Conservation (phyloP, 495 filamentous ascomycete genomes). For the Choiromyces venosus region DNA sequence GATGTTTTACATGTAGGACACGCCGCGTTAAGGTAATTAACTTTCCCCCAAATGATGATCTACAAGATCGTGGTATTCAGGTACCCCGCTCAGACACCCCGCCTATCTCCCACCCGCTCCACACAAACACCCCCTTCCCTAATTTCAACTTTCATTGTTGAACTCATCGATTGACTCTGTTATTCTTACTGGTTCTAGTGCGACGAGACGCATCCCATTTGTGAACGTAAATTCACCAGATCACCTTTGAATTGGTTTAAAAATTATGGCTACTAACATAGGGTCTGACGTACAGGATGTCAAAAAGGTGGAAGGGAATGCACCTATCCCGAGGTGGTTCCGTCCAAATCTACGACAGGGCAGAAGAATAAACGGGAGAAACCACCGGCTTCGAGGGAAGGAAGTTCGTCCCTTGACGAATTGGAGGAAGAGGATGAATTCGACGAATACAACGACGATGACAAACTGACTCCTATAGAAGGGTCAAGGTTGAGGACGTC, state of each 20-base stretch:
- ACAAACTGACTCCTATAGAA: slow-evolving; percentile 25
- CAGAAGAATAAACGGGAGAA: slow-evolving; percentile 37
- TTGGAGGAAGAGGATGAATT: slow-evolving; percentile 42
- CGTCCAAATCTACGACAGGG: slow-evolving; percentile 31
- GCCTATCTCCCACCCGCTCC: slow-evolving; percentile 2
- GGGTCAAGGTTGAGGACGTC: slow-evolving; percentile 34
- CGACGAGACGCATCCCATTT: slow-evolving; percentile 78
- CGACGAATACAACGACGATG: slow-evolving; percentile 39
- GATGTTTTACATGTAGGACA: slow-evolving; percentile 88
- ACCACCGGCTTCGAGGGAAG: slow-evolving; percentile 35
- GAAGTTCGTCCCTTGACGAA: slow-evolving; percentile 41
- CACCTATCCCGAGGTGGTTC: slow-evolving; percentile 41
- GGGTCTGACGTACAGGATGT: slow-evolving; percentile 34
- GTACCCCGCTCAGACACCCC: slow-evolving; percentile 4
- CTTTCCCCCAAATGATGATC: slow-evolving; percentile 15
- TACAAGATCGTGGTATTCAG: slow-evolving; percentile 19
- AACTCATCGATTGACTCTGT: slow-evolving; percentile 5
- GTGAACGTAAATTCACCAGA: slow-evolving; percentile 61
- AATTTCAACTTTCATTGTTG: not conserved
- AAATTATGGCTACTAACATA: slow-evolving; percentile 28
- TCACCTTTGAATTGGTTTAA: slow-evolving; percentile 13
- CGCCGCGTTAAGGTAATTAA: slow-evolving; percentile 75
- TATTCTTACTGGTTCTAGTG: slow-evolving; percentile 52
- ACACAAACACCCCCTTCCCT: slow-evolving; percentile 6
- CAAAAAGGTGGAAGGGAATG: slow-evolving; percentile 42